Percentiles rank a stretch among this genome's conserved stretches.
Evolutionary conservation across 495 filamentous ascomycete genomes (phyloP).

Genomic region (Halenospora varia): DNA sequence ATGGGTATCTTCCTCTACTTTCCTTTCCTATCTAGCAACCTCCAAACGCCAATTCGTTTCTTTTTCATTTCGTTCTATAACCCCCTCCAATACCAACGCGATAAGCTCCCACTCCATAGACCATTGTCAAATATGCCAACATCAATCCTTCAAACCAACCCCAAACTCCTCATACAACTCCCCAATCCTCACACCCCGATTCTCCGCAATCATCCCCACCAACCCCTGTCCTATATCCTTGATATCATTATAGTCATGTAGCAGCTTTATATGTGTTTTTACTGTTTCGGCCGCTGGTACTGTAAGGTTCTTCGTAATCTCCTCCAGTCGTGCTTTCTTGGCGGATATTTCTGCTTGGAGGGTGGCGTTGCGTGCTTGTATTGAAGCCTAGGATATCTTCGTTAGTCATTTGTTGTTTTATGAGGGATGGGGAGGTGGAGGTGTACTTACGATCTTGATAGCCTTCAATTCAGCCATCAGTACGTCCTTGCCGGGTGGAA

Average conservation of each 20-base stretch:
- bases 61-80: not conserved
- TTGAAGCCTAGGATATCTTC: slow-evolving; percentile 7
- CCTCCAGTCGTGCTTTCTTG: slow-evolving; percentile 14
- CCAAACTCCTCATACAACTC: slow-evolving; percentile 58
- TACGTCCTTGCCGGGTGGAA: slow-evolving; percentile 14
- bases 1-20: slow-evolving; percentile 10
- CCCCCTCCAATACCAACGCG: not conserved
- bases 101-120: not conserved
- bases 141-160: slow-evolving; percentile 23
- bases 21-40: too few species aligned
- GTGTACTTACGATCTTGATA: slow-evolving; percentile 25
- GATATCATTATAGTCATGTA: slow-evolving; percentile 79
- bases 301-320: slow-evolving; percentile 11
- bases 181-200: slow-evolving; percentile 54
- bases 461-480: slow-evolving; percentile 21
- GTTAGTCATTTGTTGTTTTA: not conserved
- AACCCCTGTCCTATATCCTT: slow-evolving; percentile 69
- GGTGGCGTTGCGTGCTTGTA: slow-evolving; percentile 19
- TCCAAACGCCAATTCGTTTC: too few species aligned
- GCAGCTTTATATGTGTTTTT: slow-evolving; percentile 58
- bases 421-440: not conserved
- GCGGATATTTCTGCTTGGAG: slow-evolving; percentile 21
- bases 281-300: slow-evolving; percentile 36
- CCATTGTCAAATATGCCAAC: not conserved
- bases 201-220: slow-evolving; percentile 71